A percentile compares a stretch with the other conserved stretches of the same genome.
Conservation (phyloP, 2,329 filamentous ascomycete genomes). For the Pseudocercospora eumusae region DNA sequence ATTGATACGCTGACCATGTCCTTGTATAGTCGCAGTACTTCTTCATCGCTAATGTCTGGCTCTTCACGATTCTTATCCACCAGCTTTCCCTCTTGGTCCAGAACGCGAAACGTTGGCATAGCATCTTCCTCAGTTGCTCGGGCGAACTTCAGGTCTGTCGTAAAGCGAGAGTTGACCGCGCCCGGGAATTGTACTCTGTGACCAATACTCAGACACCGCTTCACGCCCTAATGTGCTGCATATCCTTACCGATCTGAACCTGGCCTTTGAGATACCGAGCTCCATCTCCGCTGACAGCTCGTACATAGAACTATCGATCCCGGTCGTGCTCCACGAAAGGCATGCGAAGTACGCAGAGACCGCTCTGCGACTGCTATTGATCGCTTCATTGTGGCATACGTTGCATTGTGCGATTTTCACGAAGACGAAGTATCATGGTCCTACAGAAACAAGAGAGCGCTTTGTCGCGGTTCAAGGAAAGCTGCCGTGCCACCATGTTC, state of each 20-base stretch:
- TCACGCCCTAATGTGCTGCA: neutral
- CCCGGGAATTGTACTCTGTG: conserved; percentile 72
- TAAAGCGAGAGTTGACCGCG: conserved; percentile 94
- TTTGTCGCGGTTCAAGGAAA: conserved; percentile 5
- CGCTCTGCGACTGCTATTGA: conserved; percentile 17
- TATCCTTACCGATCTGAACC: conserved; percentile 60
- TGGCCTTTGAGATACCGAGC: conserved; percentile 59
- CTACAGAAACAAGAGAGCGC: neutral
- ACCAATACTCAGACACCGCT: neutral
- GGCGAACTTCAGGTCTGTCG: conserved; percentile 73
- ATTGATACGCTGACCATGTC: conserved; percentile 72
- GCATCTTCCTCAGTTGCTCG: conserved; percentile 70
- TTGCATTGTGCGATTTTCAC: neutral
- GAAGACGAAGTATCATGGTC: neutral
- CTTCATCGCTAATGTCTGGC: conserved; percentile 64
- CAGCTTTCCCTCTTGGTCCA: conserved; percentile 83
- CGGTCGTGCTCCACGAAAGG: conserved; percentile 11
- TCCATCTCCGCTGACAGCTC: conserved; percentile 48
- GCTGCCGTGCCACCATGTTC: neutral
- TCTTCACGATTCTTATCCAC: conserved; percentile 71
- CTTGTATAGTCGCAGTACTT: conserved; percentile 62
- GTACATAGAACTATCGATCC: conserved; percentile 14
- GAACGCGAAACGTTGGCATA: conserved; percentile 86
- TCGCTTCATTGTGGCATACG: conserved; percentile 19
- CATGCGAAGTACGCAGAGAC: conserved; percentile 3